These are phyloP conservation scores for Mucor ambiguus DNA, from an alignment of 371 early-diverging fungal genomes.

Conservation along the genomic window DNA sequence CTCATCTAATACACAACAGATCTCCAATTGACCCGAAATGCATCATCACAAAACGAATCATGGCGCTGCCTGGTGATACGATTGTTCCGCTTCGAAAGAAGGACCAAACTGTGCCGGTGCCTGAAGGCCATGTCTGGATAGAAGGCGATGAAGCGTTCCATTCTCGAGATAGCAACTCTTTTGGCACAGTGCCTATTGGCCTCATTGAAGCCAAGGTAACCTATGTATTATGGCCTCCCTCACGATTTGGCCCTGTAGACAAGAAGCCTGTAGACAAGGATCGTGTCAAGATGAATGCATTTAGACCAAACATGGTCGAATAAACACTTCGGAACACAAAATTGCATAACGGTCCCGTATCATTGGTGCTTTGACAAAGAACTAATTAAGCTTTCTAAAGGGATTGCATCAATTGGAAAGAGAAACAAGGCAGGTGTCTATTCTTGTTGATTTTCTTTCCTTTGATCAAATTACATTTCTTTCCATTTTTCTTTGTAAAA, in stretches of 20 bases:
- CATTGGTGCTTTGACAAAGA: background rate
- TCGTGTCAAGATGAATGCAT: constrained; percentile 33
- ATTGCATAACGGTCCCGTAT: background rate
- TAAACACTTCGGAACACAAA: constrained; percentile 2
- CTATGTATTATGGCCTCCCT: constrained; percentile 72
- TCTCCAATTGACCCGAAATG: constrained; percentile 76
- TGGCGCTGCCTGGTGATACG: constrained; percentile 86
- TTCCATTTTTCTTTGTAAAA: background rate
- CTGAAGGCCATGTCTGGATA: constrained; percentile 91
- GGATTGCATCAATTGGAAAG: background rate
- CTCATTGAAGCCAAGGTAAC: constrained; percentile 65
- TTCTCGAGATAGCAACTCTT: constrained; percentile 84
- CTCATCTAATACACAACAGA: constrained; percentile 26
- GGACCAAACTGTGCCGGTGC: constrained; percentile 61
- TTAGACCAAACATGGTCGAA: constrained; percentile 10
- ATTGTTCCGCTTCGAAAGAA: constrained; percentile 61
- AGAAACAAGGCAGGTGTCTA: background rate
- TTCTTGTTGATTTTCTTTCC: background rate
- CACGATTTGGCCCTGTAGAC: constrained; percentile 61
- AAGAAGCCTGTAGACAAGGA: constrained; percentile 28
- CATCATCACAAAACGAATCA: constrained; percentile 80
- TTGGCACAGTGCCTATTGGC: constrained; percentile 85
- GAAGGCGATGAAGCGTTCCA: constrained; percentile 90
- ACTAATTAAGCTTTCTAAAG: background rate
- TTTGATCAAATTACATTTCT: background rate